Base-by-base conservation (phyloP, 495 filamentous ascomycete species). In the Xylaria nigripes region DNA sequence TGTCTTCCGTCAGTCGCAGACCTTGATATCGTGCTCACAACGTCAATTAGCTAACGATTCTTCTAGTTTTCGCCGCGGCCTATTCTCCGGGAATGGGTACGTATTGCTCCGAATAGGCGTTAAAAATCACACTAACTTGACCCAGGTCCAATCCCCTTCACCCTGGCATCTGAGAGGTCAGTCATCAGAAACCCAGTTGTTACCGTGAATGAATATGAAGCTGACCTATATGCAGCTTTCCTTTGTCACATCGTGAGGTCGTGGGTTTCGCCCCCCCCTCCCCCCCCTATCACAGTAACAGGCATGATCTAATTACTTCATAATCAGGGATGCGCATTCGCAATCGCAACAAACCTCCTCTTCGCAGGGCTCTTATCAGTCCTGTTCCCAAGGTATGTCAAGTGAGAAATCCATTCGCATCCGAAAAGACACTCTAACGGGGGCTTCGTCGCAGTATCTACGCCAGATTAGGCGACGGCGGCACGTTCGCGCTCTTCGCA, bases 311-410 rank as follows among this genome's bases (percentile, higher is more conserved):
- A 40, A 42, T 8, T 34, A 46, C 45, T 63, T 29, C 19, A 18
- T 3, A 23, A 6, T 3, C 15, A 68, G 66, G 67, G 65, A 0
- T 56, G 59, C 22, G 62, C 68, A 21, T 72, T 70, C 49, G 66
- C 59, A 18, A 69, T 69, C 49, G 60, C 67, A 0, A 57, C 56
- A 43, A 70, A 68, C 42, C 66, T 68, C 6, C 55, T 56, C 43
- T 70, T 70, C 29, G 61, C 61, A 8, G 70, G 70, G 1, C 61
- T 71, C 8, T 62, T 74, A 18, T 67, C 69, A 6, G 63, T 71
- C 45, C 64, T 68, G 24, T 72, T 64, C 45, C 71, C 69, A 1
- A 55, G 53, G 49, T 58, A 53, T 55, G 47, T n/a, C n/a, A n/a
- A n/a, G n/a, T n/a, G n/a, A n/a, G n/a, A n/a, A n/a, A n/a, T n/a